These are phyloP conservation scores for Ophiosphaerella narmari DNA, from an alignment of 2,329 filamentous ascomycete species.

Conservation along the genomic window DNA sequence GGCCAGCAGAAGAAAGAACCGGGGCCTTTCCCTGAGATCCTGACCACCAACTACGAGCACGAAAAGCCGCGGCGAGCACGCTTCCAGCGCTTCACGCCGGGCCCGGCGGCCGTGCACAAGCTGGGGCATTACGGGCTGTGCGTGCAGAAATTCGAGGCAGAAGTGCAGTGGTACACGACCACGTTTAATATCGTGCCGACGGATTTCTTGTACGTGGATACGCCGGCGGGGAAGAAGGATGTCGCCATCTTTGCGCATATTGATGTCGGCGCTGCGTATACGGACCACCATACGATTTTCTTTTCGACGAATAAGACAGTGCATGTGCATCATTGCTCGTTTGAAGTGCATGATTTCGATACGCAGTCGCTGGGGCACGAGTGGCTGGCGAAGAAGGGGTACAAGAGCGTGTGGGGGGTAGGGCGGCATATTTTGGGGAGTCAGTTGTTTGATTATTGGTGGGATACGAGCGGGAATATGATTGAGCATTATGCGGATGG, in stretches of 20 bases:
- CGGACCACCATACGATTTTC: slow-evolving; percentile 64
- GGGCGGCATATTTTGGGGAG: slow-evolving; percentile 71
- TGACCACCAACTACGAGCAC: slow-evolving; percentile 48
- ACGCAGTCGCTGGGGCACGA: slow-evolving; percentile 72
- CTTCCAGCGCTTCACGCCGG: slow-evolving; percentile 58
- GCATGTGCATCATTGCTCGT: slow-evolving; percentile 70
- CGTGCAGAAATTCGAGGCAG: slow-evolving; percentile 43
- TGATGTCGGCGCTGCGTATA: slow-evolving; percentile 55
- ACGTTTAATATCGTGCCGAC: slow-evolving; percentile 55
- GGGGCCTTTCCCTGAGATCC: slow-evolving; percentile 56
- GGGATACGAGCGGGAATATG: slow-evolving; percentile 66
- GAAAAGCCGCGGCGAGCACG: slow-evolving; percentile 54
- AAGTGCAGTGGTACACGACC: slow-evolving; percentile 52
- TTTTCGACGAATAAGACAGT: slow-evolving; percentile 45
- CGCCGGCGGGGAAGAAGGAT: slow-evolving; percentile 30
- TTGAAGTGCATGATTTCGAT: slow-evolving; percentile 73
- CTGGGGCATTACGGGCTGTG: slow-evolving; percentile 56
- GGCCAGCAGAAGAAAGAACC: slow-evolving; percentile 56
- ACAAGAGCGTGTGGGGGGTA: slow-evolving; percentile 71
- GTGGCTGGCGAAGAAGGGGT: slow-evolving; percentile 67
- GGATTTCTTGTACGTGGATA: slow-evolving; percentile 49
- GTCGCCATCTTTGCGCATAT: slow-evolving; percentile 60
- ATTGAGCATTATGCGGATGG: slow-evolving; percentile 74
- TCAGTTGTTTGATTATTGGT: slow-evolving; percentile 77
- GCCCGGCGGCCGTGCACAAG: slow-evolving; percentile 56